Conservation (phyloP, 2,329 filamentous ascomycete genomes). For the Aspergillus hortae region DNA sequence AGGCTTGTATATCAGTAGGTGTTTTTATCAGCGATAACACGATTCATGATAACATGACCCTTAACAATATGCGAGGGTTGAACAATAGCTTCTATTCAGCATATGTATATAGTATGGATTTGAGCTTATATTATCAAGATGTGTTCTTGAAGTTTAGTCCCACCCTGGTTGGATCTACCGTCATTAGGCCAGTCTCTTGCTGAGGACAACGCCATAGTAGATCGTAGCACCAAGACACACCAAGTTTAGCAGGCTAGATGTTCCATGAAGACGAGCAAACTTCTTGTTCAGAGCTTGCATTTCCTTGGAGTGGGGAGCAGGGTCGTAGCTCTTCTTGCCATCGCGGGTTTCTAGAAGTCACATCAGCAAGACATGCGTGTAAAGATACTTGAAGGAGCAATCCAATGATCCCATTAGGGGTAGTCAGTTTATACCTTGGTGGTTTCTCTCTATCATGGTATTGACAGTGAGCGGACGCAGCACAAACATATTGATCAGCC, state of each 20-base stretch:
- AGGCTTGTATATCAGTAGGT: too few species aligned
- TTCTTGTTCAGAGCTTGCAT: slow-evolving; percentile 76
- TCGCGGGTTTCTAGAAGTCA: slow-evolving; percentile 68
- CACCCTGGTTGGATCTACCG: background rate
- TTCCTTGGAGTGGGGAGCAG: slow-evolving; percentile 74
- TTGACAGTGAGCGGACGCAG: slow-evolving; percentile 72
- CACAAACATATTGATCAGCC: slow-evolving; percentile 65
- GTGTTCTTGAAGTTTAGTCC: too few species aligned
- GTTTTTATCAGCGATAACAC: too few species aligned
- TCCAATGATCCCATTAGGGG: too few species aligned
- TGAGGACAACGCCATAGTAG: slow-evolving; percentile 74
- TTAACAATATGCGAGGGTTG: too few species aligned
- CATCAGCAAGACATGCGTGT: background rate
- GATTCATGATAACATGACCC: too few species aligned
- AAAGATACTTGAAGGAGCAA: background rate
- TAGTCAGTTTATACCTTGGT: slow-evolving; percentile 63
- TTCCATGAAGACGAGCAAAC: slow-evolving; percentile 76
- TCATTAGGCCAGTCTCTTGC: slow-evolving; percentile 36
- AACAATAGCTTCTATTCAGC: too few species aligned
- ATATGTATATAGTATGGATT: too few species aligned
- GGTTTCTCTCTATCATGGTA: slow-evolving; percentile 70
- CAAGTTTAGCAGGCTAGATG: slow-evolving; percentile 77
- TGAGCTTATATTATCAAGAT: too few species aligned
- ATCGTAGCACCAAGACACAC: slow-evolving; percentile 65
- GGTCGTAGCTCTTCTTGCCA: slow-evolving; percentile 80